phyloP scores from a whole-genome alignment of 1,139 yeast species.

The Nakaseomyces kungkrabaensis region DNA sequence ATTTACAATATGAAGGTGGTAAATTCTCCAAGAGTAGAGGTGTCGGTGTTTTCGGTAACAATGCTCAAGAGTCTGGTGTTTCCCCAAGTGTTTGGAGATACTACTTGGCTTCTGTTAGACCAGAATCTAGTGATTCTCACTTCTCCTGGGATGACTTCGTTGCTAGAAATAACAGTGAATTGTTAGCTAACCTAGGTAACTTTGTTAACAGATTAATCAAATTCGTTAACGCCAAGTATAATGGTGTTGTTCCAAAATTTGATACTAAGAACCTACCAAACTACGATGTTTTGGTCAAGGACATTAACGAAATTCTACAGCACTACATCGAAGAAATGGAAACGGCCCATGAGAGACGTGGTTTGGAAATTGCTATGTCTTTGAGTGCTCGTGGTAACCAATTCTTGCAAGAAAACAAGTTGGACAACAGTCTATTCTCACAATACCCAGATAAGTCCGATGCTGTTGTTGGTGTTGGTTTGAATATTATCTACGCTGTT shows the following conservation, averaged over 20 bases:
- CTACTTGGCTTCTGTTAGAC: constrained; percentile 84
- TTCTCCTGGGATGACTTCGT: constrained; percentile 97
- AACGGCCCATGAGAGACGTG: constrained; percentile 70
- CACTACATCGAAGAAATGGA: constrained; percentile 68
- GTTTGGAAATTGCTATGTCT: constrained; percentile 84
- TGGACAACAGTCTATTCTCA: constrained; percentile 76
- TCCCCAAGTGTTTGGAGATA: constrained; percentile 96
- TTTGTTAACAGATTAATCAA: constrained; percentile 89
- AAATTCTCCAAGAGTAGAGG: constrained; percentile 95
- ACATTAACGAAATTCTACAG: constrained; percentile 50
- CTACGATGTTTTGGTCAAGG: constrained; percentile 43
- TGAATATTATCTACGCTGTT: constrained; percentile 77
- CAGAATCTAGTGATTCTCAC: constrained; percentile 91
- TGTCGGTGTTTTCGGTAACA: constrained; percentile 95
- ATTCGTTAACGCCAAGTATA: constrained; percentile 82
- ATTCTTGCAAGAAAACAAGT: constrained; percentile 89
- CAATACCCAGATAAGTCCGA: constrained; percentile 74
- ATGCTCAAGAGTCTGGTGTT: constrained; percentile 87
- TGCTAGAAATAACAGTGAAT: constrained; percentile 82
- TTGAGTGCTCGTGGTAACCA: constrained; percentile 88
- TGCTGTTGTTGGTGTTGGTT: constrained; percentile 86
- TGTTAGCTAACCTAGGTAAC: constrained; percentile 92
- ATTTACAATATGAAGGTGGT: constrained; percentile 94
- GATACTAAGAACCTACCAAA: constrained; percentile 38
- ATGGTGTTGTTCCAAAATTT: constrained; percentile 72